Percentiles rank a stretch among this genome's conserved stretches.
phyloP scores from a whole-genome alignment of 176 grass and related monocot genomes.

The Raddia distichophylla region DNA sequence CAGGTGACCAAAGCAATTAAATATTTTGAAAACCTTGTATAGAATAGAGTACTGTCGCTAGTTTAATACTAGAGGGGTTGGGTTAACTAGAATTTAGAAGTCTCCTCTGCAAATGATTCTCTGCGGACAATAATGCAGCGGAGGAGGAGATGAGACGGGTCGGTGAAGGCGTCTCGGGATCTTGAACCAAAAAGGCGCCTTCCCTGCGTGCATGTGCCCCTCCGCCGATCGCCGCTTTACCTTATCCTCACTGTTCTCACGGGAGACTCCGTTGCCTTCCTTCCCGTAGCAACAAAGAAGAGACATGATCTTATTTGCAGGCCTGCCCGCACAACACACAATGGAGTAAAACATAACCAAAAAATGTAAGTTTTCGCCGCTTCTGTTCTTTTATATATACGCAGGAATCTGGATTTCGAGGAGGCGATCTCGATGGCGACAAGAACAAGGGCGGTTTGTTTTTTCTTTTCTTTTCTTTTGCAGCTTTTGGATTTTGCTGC shows the following conservation, averaged over 20 bases:
- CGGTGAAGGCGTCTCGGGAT: background rate
- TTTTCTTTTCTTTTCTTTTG: background rate
- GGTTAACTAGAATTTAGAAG: background rate
- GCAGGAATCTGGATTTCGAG: background rate
- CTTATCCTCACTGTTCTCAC: constrained; percentile 34
- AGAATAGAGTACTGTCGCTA: background rate
- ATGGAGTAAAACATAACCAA: too few species aligned
- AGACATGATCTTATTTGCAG: too few species aligned
- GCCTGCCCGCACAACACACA: too few species aligned
- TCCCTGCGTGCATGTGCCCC: too few species aligned
- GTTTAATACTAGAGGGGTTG: background rate
- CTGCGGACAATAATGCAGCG: constrained; percentile 34
- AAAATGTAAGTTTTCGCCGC: too few species aligned
- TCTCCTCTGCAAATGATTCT: constrained; percentile 22
- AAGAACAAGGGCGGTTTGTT: background rate
- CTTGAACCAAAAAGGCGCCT: too few species aligned
- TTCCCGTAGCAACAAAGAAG: background rate
- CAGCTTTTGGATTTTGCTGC: background rate
- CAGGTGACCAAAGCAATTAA: constrained; percentile 5
- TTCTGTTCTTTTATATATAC: background rate
- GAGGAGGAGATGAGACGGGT: background rate
- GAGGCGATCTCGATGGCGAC: background rate
- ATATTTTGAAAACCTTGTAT: background rate
- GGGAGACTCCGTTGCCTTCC: background rate
- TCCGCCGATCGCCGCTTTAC: background rate